Evolutionary conservation across 805 yeast species (phyloP).

Genomic region (Starmerella kuoi): DNA sequence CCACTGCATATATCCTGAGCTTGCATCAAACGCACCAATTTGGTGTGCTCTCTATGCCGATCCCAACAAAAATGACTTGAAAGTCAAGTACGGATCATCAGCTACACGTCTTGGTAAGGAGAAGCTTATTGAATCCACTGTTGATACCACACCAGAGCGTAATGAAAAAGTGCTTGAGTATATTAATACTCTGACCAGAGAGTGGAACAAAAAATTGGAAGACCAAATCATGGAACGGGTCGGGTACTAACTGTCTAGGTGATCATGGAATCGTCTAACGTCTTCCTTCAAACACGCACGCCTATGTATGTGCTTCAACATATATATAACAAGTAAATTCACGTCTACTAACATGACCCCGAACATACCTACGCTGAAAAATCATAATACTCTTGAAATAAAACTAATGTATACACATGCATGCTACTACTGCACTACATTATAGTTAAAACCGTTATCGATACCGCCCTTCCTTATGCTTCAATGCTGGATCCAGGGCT

Average conservation of each 20-base stretch:
- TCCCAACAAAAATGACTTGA: slow-evolving; percentile 37
- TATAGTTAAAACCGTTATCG: too few species aligned
- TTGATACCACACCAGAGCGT: slow-evolving; percentile 34
- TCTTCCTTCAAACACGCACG: too few species aligned
- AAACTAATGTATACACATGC: too few species aligned
- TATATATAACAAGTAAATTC: too few species aligned
- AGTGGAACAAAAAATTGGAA: slow-evolving; percentile 67
- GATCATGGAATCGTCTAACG: too few species aligned
- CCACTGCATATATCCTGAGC: slow-evolving; percentile 81
- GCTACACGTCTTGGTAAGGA: slow-evolving; percentile 53
- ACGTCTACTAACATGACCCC: too few species aligned
- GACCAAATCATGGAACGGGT: slow-evolving; percentile 51
- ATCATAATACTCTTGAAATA: too few species aligned
- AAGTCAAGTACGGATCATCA: slow-evolving; percentile 62
- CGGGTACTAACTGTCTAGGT: slow-evolving; percentile 8
- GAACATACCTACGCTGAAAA: too few species aligned
- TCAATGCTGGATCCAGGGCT: too few species aligned
- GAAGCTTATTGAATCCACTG: slow-evolving; percentile 37
- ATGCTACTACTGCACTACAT: too few species aligned
- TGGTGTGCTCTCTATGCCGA: slow-evolving; percentile 48
- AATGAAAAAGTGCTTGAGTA: slow-evolving; percentile 54
- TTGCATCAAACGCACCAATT: slow-evolving; percentile 79
- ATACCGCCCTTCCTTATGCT: too few species aligned
- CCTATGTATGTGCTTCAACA: too few species aligned
- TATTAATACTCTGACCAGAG: slow-evolving; percentile 41